These are phyloP conservation scores for Lasiosphaeria hispida DNA, from an alignment of 495 filamentous ascomycete species.

Conservation along the genomic window DNA sequence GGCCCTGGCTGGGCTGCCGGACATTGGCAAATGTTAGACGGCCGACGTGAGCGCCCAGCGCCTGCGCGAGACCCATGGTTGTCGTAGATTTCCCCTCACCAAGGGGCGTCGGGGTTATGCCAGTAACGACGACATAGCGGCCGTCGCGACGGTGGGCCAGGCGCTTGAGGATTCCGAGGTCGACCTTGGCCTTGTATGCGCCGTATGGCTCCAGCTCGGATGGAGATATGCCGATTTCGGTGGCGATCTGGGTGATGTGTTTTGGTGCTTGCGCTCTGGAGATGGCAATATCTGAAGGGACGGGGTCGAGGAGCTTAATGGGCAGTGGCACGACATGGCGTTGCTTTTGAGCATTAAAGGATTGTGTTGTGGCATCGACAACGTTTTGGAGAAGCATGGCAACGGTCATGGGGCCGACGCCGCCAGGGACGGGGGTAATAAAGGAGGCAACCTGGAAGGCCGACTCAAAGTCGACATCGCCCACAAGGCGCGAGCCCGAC, in stretches of 20 bases:
- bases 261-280: conserved; percentile 89
- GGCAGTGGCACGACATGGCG: conserved; percentile 75
- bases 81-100: conserved; percentile 98
- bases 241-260: conserved; percentile 75
- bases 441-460: conserved; percentile 84
- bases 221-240: conserved; percentile 80
- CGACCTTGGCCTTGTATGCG: conserved; percentile 91
- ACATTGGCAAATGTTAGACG: conserved; percentile 94
- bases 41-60: conserved; percentile 84
- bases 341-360: conserved; percentile 77
- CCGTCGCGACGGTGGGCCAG: conserved; percentile 84
- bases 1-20: conserved; percentile 92
- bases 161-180: conserved; percentile 74
- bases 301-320: conserved; percentile 68
- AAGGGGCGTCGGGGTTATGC: conserved; percentile 96
- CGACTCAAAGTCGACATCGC: conserved; percentile 90
- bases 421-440: conserved; percentile 95
- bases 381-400: conserved; percentile 97
- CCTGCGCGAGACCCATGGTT: conserved; percentile 93
- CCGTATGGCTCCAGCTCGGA: conserved; percentile 94
- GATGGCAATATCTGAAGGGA: conserved; percentile 91
- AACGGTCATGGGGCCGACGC: conserved; percentile 97
- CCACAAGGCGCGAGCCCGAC: conserved; percentile 88
- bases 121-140: conserved; percentile 85
- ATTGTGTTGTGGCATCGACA: conserved; percentile 73